These are phyloP conservation scores for Cytidiella melzeri DNA, from an alignment of 768 basidiomycete genomes.

Conservation along the genomic window DNA sequence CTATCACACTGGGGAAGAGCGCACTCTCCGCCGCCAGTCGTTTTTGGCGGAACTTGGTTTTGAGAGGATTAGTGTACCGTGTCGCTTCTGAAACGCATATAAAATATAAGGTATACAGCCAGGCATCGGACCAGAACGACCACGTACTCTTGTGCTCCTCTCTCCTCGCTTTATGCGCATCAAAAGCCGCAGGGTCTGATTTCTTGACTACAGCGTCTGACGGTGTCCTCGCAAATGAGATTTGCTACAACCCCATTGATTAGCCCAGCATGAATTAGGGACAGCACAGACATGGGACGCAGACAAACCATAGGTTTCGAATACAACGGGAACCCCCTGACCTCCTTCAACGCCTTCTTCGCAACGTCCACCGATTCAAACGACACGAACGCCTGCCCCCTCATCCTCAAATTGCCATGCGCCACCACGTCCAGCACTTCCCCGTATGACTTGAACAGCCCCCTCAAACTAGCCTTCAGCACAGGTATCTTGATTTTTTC, in stretches of 20 bases:
- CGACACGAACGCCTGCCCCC: conserved; percentile 97
- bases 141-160: conserved; percentile 79
- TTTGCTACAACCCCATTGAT: conserved; percentile 65
- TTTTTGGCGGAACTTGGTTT: conserved; percentile 79
- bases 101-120: not conserved
- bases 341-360: conserved; percentile 85
- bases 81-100: conserved; percentile 50
- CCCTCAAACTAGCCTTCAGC: conserved; percentile 79
- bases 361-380: conserved; percentile 82
- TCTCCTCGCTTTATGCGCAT: conserved; percentile 68
- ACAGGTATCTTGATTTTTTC: conserved; percentile 90
- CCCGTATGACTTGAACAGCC: conserved; percentile 90
- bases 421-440: conserved; percentile 94
- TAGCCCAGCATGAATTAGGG: not conserved
- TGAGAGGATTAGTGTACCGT: conserved; percentile 85
- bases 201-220: conserved; percentile 88
- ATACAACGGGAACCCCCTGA: conserved; percentile 90
- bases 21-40: conserved; percentile 75
- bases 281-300: conserved; percentile 3
- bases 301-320: conserved; percentile 87
- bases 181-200: conserved; percentile 59
- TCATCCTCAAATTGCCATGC: conserved; percentile 92
- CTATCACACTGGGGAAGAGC: conserved; percentile 15
- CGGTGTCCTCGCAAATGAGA: conserved; percentile 83
- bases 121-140: conserved; percentile 2